Evolutionary conservation across 345 rosid genomes (phyloP).

Genomic region (Atalantia buxifolia): DNA sequence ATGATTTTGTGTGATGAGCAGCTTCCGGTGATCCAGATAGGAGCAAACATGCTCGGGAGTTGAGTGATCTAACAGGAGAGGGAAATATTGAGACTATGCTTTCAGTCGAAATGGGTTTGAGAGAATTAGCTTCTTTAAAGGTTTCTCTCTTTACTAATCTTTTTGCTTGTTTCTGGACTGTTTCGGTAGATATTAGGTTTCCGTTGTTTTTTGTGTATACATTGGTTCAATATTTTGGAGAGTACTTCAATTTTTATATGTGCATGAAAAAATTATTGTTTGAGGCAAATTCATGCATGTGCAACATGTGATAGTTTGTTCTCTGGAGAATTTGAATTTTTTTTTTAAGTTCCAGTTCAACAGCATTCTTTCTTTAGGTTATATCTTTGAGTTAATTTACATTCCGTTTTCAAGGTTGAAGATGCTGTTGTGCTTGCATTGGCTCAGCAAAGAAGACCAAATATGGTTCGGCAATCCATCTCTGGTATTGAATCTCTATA

Average conservation of each 20-base stretch:
- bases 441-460: constrained; percentile 55
- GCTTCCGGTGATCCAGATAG: constrained; percentile 50
- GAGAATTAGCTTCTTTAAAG: constrained; percentile 89
- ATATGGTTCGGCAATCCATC: constrained; percentile 46
- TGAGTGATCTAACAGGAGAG: constrained; percentile 86
- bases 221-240: neutral
- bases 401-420: constrained; percentile 57
- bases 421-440: constrained; percentile 83
- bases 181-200: neutral
- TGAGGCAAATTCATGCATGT: neutral
- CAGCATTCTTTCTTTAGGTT: neutral
- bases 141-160: constrained; percentile 30
- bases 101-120: constrained; percentile 96
- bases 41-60: constrained; percentile 49
- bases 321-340: neutral
- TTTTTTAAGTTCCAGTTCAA: neutral
- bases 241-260: constrained; percentile 1
- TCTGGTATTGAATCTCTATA: constrained; percentile 32
- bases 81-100: constrained; percentile 99
- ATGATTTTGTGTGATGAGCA: constrained; percentile 24
- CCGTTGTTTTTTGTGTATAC: neutral
- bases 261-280: neutral
- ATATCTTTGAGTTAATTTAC: neutral
- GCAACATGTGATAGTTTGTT: neutral
- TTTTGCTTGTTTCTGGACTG: neutral